These are phyloP conservation scores for Cicer judaicum DNA, from an alignment of 306 rosid species.

Conservation along the genomic window DNA sequence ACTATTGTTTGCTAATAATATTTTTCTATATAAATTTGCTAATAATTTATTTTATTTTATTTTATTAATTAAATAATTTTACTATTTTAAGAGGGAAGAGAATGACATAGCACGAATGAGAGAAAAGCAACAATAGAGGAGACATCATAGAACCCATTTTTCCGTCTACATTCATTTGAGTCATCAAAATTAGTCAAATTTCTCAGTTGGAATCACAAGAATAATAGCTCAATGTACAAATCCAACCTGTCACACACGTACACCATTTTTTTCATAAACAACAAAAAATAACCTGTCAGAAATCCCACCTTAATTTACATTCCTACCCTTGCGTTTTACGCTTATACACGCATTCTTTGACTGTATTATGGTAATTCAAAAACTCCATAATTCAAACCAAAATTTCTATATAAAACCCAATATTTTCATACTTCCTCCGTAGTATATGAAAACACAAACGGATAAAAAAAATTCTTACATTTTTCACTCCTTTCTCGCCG, in stretches of 20 bases:
- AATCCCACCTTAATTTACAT: constrained; percentile 25
- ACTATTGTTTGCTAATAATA: no score
- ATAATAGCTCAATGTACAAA: neutral
- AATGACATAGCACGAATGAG: neutral
- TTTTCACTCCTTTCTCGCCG: constrained; percentile 4
- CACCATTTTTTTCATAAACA: neutral
- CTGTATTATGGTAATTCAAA: constrained; percentile 45
- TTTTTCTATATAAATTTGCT: no score
- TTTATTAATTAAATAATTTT: no score
- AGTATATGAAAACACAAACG: neutral
- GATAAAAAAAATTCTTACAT: neutral
- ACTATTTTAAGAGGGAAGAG: neutral
- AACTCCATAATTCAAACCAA: constrained; percentile 7
- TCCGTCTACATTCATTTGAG: neutral
- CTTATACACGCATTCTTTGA: neutral
- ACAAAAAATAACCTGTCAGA: neutral
- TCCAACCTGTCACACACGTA: constrained; percentile 6
- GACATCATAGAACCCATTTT: neutral
- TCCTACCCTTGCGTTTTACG: neutral
- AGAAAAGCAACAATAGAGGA: neutral
- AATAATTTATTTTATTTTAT: no score
- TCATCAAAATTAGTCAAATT: neutral
- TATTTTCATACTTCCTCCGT: neutral
- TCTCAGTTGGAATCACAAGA: neutral
- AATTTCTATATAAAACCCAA: neutral